Base-by-base conservation (phyloP, 2,329 filamentous ascomycete species). In the Macroventuria anomochaeta region DNA sequence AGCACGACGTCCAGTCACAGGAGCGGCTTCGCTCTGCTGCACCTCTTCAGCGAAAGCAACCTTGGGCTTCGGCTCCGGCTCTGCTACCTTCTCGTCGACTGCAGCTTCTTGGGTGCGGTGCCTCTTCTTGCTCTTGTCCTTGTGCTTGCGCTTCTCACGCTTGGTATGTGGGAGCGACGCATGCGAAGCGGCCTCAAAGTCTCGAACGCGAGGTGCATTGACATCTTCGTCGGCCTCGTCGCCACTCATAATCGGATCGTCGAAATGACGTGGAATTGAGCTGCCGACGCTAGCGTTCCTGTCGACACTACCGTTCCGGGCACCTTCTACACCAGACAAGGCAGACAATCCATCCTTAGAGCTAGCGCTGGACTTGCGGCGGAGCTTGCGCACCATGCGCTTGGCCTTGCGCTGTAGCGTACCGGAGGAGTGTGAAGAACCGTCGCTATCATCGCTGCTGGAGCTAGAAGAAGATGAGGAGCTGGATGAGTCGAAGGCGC, bases 371-470 rank as follows among this genome's bases (percentile, higher is more conserved):
- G 89, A 93, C 80, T 93, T 96, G 74, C 90, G 87, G 60, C 85
- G 86, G 66, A 85, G 85, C 46, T 87, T 81, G 54, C 86, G 88
- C 64, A 96, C 87, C 20, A 88, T 89, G 62, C 88, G 83, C 74
- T 87, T 91, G 73, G 96, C 85, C 55, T 87, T 87, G 50, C 86
- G 86, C 68, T 88, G 90, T 2, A 88, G 86, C 12, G 91, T 89
- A 1, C 88, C 91, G 57, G 86, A 85, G 1, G 88, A 68, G 3
- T 50, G 91, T 28, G 82, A 84, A 3, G 82, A 84, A 5, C 85
- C 86, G 42, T 81, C 82, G 55, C 90, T 89, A 0, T 88, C 90
- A 61, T 93, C 89, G 12, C 69, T 71, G 48, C 69, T 69, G 57
- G 70, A 75, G 6, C 73, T 75, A 31, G 70, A 71, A 15, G 72